Evolutionary conservation across 106 monocot genomes (phyloP).

Genomic region (Acanthochlamys bracteata): DNA sequence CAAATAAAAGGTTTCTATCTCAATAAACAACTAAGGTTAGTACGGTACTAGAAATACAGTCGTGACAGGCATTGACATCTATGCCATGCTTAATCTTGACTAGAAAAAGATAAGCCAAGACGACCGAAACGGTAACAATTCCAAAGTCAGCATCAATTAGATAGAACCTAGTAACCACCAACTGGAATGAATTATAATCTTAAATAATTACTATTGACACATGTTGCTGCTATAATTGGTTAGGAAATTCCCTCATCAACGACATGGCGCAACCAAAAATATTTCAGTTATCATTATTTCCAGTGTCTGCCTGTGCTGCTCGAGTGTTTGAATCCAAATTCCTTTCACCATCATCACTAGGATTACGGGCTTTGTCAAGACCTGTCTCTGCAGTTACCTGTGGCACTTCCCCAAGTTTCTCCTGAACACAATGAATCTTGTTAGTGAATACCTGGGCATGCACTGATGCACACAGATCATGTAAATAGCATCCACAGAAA

Average conservation of each 20-base stretch:
- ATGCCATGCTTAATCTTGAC: slow-evolving; percentile 8
- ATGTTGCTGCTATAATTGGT: not conserved
- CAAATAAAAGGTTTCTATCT: not conserved
- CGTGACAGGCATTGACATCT: not conserved
- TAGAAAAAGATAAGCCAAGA: slow-evolving; percentile 10
- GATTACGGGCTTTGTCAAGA: slow-evolving; percentile 26
- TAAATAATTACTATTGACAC: not conserved
- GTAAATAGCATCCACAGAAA: not conserved
- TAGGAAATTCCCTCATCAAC: not conserved
- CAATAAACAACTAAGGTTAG: not conserved
- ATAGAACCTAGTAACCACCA: slow-evolving; percentile 4
- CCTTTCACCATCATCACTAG: slow-evolving; percentile 15
- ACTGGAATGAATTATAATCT: slow-evolving; percentile 2
- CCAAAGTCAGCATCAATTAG: not conserved
- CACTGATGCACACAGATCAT: not conserved
- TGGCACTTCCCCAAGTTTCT: slow-evolving; percentile 38
- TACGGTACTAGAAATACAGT: too few species aligned
- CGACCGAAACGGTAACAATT: not conserved
- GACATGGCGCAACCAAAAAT: slow-evolving; percentile 4
- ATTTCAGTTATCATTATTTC: slow-evolving; percentile 4
- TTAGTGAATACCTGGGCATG: not conserved
- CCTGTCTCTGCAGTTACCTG: slow-evolving; percentile 25
- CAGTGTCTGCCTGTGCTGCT: slow-evolving; percentile 12
- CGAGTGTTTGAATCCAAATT: slow-evolving; percentile 16
- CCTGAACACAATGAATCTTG: slow-evolving; percentile 16